Evolutionary conservation across 2,329 filamentous ascomycete genomes (phyloP), one percentile per base, ranked within the genome.

Genomic region (Xylaria sp.): DNA sequence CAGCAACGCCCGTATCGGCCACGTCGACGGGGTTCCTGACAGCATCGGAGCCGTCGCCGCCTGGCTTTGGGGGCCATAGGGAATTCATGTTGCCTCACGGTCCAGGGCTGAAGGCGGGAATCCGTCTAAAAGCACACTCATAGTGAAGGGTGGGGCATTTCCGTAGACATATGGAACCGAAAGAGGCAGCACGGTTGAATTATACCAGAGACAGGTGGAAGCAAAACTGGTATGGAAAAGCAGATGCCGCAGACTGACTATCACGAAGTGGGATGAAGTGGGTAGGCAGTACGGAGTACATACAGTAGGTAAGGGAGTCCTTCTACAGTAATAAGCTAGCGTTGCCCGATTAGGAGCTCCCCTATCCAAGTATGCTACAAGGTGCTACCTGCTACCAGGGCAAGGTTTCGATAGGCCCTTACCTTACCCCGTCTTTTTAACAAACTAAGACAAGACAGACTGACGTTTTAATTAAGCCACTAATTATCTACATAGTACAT

Each of bases 61-160:
- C 73, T 62, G 79, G 71, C 76, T 76, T 80, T 61, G 82, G 79
- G 67, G 81, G 70, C 83, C 82, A 84, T 71, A 81, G 73, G 72
- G 80, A 81, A 75, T 83, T 84, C 84, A 86, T 85, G 72, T 71
- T 81, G 77, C 62, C 69, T 72, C 70, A 65, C 69, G 69, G 71
- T 74, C 65, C 62, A 69, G 70, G 71, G 70, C 63, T 74, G 21
- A 55, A 44, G 65, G 70, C 57, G 67, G 65, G 63, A 65, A 60
- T 54, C 66, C 59, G 62, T 65, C 69, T 63, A 72, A 66, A 69
- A 54, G 60, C 50, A 69, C 67, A 72, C 66, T 72, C 75, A 76
- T 76, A 74, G 69, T 72, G 73, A 68, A 63, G 47, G 55, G 37
- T 4, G 21, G 42, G 54, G 40, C 58, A 58, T 42, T 47, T 54